Evolutionary conservation across 495 filamentous ascomycete species (phyloP).

Genomic region (Cercophora samala): DNA sequence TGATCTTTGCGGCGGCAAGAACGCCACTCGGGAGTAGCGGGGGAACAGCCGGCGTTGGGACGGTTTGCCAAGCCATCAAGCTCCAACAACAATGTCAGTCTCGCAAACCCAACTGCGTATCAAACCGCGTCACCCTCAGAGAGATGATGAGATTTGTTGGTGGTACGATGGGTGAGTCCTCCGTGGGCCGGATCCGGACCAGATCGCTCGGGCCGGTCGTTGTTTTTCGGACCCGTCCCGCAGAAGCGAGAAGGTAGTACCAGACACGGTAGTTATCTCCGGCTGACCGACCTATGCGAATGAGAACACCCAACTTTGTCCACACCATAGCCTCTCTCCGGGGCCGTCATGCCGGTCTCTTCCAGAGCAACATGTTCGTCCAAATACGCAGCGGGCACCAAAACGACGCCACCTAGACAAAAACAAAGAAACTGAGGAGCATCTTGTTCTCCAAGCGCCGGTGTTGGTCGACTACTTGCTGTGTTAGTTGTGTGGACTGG

Average conservation of each 20-base stretch:
- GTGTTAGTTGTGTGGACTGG: not conserved
- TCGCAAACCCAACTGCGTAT: not conserved
- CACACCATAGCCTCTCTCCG: not conserved
- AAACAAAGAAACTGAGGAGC: not conserved
- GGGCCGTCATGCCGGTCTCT: not conserved
- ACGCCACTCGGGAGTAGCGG: not conserved
- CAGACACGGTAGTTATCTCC: not conserved
- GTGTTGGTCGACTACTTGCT: not conserved
- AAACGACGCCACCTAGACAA: not conserved
- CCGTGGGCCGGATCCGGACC: constrained; percentile 2
- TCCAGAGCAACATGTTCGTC: not conserved
- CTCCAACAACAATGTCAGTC: not conserved
- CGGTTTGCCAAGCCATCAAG: not conserved
- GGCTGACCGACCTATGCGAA: not conserved
- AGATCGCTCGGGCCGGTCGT: constrained; percentile 4
- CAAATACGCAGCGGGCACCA: not conserved
- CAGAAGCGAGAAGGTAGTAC: not conserved
- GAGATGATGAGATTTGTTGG: not conserved
- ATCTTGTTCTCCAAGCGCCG: not conserved
- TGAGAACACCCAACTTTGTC: not conserved
- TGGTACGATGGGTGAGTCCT: not conserved
- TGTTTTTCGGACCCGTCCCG: not conserved
- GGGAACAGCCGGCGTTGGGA: constrained; percentile 2
- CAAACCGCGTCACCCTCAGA: not conserved
- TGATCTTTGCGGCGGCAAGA: not conserved